Conservation (phyloP, 208 protist species). For the Acanthamoeba rhysodes region DNA sequence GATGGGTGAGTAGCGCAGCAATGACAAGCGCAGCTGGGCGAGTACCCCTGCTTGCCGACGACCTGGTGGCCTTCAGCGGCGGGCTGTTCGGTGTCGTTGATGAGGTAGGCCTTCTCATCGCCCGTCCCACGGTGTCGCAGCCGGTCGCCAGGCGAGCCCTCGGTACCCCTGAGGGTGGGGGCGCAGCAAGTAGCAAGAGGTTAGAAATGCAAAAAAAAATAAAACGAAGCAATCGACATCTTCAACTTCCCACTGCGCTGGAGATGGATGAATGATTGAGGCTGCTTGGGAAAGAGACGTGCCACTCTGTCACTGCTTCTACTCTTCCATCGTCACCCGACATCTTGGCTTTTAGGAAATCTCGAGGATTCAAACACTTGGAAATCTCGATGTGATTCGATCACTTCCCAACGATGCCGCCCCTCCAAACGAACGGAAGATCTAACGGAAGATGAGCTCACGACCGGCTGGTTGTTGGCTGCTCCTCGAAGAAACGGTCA, state of each 20-base stretch:
- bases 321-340: neutral
- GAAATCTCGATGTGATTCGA: too few species aligned
- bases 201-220: too few species aligned
- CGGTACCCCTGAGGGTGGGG: neutral
- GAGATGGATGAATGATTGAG: neutral
- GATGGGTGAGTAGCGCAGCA: neutral
- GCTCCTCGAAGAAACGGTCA: too few species aligned
- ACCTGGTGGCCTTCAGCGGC: neutral
- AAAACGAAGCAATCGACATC: too few species aligned
- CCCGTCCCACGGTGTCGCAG: neutral
- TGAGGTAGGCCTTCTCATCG: neutral
- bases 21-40: neutral
- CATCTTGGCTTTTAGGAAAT: too few species aligned
- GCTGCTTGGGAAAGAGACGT: neutral
- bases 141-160: neutral
- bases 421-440: too few species aligned
- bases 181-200: too few species aligned
- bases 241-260: too few species aligned
- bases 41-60: constrained; percentile 32
- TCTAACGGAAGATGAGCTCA: too few species aligned
- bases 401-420: too few species aligned
- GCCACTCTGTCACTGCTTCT: neutral
- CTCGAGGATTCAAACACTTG: too few species aligned
- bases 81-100: neutral
- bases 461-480: too few species aligned